phyloP scores from a whole-genome alignment of 2,329 filamentous ascomycete species.

The Apiospora hydei region DNA sequence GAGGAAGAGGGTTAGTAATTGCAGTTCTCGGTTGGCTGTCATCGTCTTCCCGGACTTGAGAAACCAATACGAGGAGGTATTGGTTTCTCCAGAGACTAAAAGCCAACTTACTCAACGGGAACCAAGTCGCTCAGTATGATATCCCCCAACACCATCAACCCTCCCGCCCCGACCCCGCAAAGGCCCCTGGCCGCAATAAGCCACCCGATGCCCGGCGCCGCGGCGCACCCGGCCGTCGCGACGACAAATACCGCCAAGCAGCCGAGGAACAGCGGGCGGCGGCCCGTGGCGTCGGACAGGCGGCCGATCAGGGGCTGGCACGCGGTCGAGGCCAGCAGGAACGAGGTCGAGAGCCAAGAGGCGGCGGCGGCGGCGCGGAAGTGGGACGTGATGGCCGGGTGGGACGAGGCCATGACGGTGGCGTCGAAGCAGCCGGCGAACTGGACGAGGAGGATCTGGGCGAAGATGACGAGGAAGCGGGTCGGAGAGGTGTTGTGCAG shows the following conservation, averaged over 20 bases:
- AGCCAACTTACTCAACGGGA: constrained; percentile 2
- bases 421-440: constrained; percentile 16
- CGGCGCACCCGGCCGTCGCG: constrained; percentile 1
- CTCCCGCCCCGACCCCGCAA: background rate
- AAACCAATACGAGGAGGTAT: too few species aligned
- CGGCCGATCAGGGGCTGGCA: constrained; percentile 2
- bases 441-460: constrained; percentile 11
- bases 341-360: constrained; percentile 3
- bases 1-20: background rate
- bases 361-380: background rate
- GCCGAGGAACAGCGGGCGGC: background rate
- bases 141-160: constrained; percentile 1
- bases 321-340: constrained; percentile 9
- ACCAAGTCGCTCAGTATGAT: constrained; percentile 16
- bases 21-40: too few species aligned
- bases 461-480: background rate
- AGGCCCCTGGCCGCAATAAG: background rate
- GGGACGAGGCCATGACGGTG: constrained; percentile 14
- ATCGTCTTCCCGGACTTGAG: too few species aligned
- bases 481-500: background rate
- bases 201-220: background rate
- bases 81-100: background rate
- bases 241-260: background rate
- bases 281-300: background rate
- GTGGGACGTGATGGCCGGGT: constrained; percentile 16